Evolutionary conservation across 371 early-diverging fungal genomes (phyloP), one percentile per base, ranked within the genome.

Genomic region (Mortierella sp.): DNA sequence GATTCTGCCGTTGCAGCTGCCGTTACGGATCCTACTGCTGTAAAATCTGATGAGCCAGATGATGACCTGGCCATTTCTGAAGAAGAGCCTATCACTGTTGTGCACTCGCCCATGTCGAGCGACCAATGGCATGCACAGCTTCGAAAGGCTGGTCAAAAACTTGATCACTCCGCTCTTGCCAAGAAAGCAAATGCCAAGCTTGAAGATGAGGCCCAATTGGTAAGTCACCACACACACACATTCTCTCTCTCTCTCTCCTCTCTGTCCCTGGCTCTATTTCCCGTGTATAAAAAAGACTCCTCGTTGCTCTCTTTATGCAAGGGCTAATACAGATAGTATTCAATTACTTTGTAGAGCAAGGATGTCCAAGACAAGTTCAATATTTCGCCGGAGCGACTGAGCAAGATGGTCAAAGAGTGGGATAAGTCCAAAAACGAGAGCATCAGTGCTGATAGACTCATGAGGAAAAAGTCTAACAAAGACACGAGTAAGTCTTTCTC

Each of bases 301-400:
- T n/a, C n/a, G n/a, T n/a, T n/a, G n/a, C n/a, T n/a, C n/a, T n/a
- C n/a, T n/a, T n/a, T n/a, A n/a, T n/a, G n/a, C n/a, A n/a, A n/a
- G n/a, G n/a, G n/a, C n/a, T n/a, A n/a, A n/a, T n/a, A n/a, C n/a
- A n/a, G n/a, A n/a, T n/a, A n/a, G n/a, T n/a, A n/a, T n/a, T n/a
- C n/a, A n/a, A n/a, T n/a, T n/a, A n/a, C n/a, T n/a, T n/a, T n/a
- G n/a, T 26, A 68, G 74, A 68, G 68, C 58, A 85, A 83, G 48
- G 83, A 88, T 60, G 86, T 88, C 3, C 89, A 91, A 62, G 85
- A 87, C 71, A 86, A 84, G 66, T 89, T 86, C 60, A 88, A 89
- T 62, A 80, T 91, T 9, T 86, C 90, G 16, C 86, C 86, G 7
- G 91, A 86, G 28, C 87, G 87, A 53, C 72, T 89, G 16, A 76